Evolutionary conservation across 2,329 filamentous ascomycete genomes (phyloP).

Genomic region (Elsinoe ampelina): DNA sequence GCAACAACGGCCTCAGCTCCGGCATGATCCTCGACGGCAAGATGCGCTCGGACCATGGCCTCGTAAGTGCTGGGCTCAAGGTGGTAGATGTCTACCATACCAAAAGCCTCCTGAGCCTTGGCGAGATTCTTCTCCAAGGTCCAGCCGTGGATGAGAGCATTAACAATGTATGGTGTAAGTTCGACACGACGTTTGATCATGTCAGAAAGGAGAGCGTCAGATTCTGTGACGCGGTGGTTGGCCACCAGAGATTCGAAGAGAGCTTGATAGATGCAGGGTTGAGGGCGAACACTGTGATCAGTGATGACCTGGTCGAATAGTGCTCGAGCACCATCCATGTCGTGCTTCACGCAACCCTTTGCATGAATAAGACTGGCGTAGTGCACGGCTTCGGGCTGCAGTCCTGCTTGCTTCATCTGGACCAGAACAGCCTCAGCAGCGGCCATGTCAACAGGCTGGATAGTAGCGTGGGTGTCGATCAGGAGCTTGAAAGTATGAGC

Average conservation of each 20-base stretch:
- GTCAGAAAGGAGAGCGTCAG: conserved; percentile 58
- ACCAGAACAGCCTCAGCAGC: conserved; percentile 78
- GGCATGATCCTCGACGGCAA: conserved; percentile 71
- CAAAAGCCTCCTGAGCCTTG: conserved; percentile 71
- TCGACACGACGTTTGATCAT: conserved; percentile 69
- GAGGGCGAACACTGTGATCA: conserved; percentile 57
- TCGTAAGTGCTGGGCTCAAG: conserved; percentile 97
- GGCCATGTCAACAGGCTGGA: conserved; percentile 82
- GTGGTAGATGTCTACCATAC: conserved; percentile 63
- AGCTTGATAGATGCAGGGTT: conserved; percentile 87
- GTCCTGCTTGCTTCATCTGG: conserved; percentile 63
- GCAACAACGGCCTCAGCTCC: conserved; percentile 69
- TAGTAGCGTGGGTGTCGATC: conserved; percentile 86
- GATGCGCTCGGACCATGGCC: conserved; percentile 90
- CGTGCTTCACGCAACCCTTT: conserved; percentile 85
- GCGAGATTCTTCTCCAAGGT: conserved; percentile 70
- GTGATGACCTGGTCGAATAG: conserved; percentile 74
- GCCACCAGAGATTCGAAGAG: conserved; percentile 96
- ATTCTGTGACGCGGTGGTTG: conserved; percentile 69
- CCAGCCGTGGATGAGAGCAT: conserved; percentile 97
- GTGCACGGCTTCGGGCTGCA: conserved; percentile 81
- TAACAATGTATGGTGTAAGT: conserved; percentile 95
- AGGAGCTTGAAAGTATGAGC: conserved; percentile 96
- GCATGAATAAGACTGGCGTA: conserved; percentile 94
- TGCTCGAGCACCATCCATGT: conserved; percentile 71